Evolutionary conservation across 2,329 filamentous ascomycete species (phyloP).

Genomic region (Davidsoniella virescens): DNA sequence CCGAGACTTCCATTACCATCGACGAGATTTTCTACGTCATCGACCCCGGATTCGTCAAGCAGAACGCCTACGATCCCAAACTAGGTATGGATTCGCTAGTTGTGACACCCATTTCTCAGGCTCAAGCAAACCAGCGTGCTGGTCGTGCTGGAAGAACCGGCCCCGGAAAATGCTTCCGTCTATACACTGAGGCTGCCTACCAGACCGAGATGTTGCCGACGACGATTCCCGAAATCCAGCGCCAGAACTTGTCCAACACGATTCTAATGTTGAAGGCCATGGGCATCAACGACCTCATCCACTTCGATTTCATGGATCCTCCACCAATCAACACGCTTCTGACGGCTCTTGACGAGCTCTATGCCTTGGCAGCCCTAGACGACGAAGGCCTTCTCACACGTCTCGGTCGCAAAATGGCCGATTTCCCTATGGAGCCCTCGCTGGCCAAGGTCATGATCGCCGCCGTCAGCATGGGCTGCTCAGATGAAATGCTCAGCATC

Average conservation of each 20-base stretch:
- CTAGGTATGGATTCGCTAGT: constrained; percentile 94
- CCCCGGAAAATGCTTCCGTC: constrained; percentile 84
- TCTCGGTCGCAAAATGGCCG: constrained; percentile 89
- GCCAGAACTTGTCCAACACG: constrained; percentile 80
- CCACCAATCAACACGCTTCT: constrained; percentile 97
- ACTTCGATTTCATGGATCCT: constrained; percentile 98
- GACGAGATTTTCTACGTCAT: constrained; percentile 96
- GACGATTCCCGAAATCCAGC: constrained; percentile 89
- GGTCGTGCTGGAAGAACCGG: constrained; percentile 88
- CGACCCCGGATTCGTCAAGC: constrained; percentile 94
- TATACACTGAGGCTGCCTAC: constrained; percentile 91
- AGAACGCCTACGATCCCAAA: constrained; percentile 92
- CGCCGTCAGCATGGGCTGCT: constrained; percentile 73
- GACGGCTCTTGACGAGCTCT: constrained; percentile 86
- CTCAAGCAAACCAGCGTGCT: constrained; percentile 86
- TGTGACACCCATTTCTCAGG: constrained; percentile 90
- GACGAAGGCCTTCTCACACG: constrained; percentile 90
- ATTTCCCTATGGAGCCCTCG: constrained; percentile 94
- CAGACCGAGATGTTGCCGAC: constrained; percentile 95
- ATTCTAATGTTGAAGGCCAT: constrained; percentile 98
- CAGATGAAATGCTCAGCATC: constrained; percentile 85
- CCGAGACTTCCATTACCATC: constrained; percentile 94
- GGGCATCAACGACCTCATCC: constrained; percentile 93
- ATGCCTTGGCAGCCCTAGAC: constrained; percentile 78
- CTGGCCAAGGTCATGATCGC: constrained; percentile 82